Evolutionary conservation across 495 filamentous ascomycete species (phyloP).

Genomic region (Aspergillus heteromorphus): DNA sequence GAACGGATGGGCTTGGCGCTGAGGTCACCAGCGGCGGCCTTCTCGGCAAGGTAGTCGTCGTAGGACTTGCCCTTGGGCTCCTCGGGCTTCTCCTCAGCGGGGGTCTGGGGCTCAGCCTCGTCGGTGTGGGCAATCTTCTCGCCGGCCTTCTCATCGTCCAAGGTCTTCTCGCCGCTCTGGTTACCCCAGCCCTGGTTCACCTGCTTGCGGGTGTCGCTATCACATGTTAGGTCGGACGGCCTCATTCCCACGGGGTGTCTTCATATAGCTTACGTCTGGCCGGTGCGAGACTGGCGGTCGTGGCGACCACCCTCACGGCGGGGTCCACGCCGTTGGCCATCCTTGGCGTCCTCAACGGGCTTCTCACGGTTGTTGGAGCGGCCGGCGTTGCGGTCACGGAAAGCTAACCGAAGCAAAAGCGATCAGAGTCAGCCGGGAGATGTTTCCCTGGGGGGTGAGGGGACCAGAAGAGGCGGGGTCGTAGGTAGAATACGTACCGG

Average conservation of each 20-base stretch:
- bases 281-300: conserved; percentile 77
- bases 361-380: conserved; percentile 76
- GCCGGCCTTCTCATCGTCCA: conserved; percentile 81
- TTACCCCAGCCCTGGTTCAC: conserved; percentile 86
- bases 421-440: conserved; percentile 9
- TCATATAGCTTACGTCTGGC: conserved; percentile 54
- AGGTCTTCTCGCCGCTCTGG: conserved; percentile 70
- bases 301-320: conserved; percentile 56
- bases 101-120: conserved; percentile 55
- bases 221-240: conserved; percentile 4
- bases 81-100: conserved; percentile 35
- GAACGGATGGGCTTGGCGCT: conserved; percentile 68
- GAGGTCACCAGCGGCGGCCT: conserved; percentile 72
- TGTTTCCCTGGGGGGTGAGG: background rate
- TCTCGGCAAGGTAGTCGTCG: conserved; percentile 81
- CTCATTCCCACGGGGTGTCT: background rate
- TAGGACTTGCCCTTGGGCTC: conserved; percentile 85
- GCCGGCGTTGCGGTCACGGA: conserved; percentile 85
- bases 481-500: conserved; percentile 54
- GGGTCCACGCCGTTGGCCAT: conserved; percentile 46
- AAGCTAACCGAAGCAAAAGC: conserved; percentile 50
- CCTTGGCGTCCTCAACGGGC: conserved; percentile 64
- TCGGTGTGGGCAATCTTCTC: conserved; percentile 82
- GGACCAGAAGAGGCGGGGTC: background rate
- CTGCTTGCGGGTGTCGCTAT: conserved; percentile 87